Conservation (phyloP, 441 rosid species). For the Theobroma grandiflorum region DNA sequence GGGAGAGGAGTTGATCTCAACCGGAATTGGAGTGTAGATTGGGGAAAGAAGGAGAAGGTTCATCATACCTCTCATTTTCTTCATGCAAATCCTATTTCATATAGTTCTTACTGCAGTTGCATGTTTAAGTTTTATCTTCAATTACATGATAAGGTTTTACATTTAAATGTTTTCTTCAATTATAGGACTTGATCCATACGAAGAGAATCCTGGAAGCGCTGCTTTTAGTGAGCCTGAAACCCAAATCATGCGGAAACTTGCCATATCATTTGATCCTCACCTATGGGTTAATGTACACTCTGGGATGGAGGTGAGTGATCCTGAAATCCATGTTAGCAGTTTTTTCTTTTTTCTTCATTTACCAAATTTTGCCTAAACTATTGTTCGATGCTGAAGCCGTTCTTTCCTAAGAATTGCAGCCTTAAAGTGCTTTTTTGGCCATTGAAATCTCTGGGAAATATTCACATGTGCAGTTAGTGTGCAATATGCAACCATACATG, state of each 20-base stretch:
- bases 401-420: neutral
- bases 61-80: constrained; percentile 19
- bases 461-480: neutral
- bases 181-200: constrained; percentile 95
- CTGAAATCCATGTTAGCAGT: neutral
- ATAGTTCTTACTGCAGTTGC: too few relatives aligned
- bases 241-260: constrained; percentile 93
- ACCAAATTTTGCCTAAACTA: neutral
- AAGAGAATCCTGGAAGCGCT: constrained; percentile 97
- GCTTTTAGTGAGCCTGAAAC: constrained; percentile 97
- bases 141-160: constrained; percentile 5
- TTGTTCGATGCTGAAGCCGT: constrained; percentile 9
- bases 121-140: neutral
- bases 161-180: constrained; percentile 11
- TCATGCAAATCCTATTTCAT: neutral
- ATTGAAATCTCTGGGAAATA: neutral
- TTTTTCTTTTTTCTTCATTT: neutral
- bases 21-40: constrained; percentile 97
- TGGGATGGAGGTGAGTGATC: constrained; percentile 89
- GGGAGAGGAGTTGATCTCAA: constrained; percentile 99
- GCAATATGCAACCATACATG: neutral
- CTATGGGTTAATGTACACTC: constrained; percentile 97
- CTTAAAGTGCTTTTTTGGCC: neutral
- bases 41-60: constrained; percentile 99
- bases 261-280: constrained; percentile 92